Base-by-base conservation (phyloP, 768 basidiomycete species). In the Pisolithus tinctorius region DNA sequence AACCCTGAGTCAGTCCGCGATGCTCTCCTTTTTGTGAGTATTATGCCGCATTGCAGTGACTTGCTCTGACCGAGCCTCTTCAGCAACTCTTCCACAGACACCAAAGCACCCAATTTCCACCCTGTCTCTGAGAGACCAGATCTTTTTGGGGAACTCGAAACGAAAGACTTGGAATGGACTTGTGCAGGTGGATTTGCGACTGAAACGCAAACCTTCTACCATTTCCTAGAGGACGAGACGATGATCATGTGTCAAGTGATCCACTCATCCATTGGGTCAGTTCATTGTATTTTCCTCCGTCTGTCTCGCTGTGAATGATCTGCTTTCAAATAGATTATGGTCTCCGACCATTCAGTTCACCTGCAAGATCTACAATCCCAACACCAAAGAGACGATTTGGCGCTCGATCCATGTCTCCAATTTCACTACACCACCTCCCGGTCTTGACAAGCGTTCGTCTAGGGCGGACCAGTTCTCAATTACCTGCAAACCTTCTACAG, bases 281-380 rank as follows among this genome's bases (percentile, higher is more conserved):
- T 75, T 43, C 51, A 31, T 36, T 23, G 39, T 44, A 6, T 58
- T 41, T 51, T 42, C 55, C 20, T 27, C 45, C 13, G 26, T 52
- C 30, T 34, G n/a, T 34, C 54, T 26, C 34, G 27, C 20, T 34
- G 34, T 14, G 51, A 31, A 49, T 53, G 58, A 47, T 59, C 53
- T 6, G 45, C 48, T 52, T 46, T 56, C 58, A 13, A 54, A 51
- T 61, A 95, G 93, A 23, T 66, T 97, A 54, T 93, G 94, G 83
- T 94, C 88, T 63, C 93, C 96, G 4, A 90, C 86, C 29, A 84
- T 95, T 60, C 95, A 99, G 69, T 91, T 97, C 68, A 88, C 84
- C 4, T 93, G 84, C 82, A 95, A 93, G 70, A 70, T 88, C 47
- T 85, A 80, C 72, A 80, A 96, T 62, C 84, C 92, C 5, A 76